phyloP scores from a whole-genome alignment of 1,139 yeast genomes.

The Petasospora fabianii region DNA sequence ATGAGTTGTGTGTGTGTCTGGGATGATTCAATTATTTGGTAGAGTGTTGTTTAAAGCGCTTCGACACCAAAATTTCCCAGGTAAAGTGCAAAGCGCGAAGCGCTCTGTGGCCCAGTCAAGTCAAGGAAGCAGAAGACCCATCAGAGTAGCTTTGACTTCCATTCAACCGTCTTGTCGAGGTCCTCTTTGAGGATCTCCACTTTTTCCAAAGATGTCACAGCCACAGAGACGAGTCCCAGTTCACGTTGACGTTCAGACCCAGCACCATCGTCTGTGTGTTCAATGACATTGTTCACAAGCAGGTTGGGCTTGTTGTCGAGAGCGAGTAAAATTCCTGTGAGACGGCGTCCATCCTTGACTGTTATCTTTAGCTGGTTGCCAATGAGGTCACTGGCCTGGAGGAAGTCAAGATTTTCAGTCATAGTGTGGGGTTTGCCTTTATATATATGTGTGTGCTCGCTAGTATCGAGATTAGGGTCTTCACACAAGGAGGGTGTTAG shows the following conservation, averaged over 20 bases:
- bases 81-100: background rate
- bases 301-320: constrained; percentile 38
- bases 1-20: background rate
- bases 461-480: no score
- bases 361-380: constrained; percentile 23
- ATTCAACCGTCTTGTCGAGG: constrained; percentile 24
- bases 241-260: constrained; percentile 28
- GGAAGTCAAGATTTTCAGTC: constrained; percentile 5
- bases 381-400: constrained; percentile 21
- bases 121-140: background rate
- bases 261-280: constrained; percentile 12
- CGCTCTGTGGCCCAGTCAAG: no score
- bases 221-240: constrained; percentile 36
- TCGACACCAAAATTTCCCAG: no score
- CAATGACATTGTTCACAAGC: constrained; percentile 29
- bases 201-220: constrained; percentile 26
- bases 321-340: constrained; percentile 34
- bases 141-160: constrained; percentile 19
- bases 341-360: constrained; percentile 30
- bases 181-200: constrained; percentile 27
- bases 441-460: no score
- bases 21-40: no score
- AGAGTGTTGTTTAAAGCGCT: no score
- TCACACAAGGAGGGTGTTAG: no score
- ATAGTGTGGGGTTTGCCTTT: background rate